Evolutionary conservation across 2,329 filamentous ascomycete species (phyloP), one percentile per base, ranked within the genome.

Genomic region (Neofusicoccum laricinum): DNA sequence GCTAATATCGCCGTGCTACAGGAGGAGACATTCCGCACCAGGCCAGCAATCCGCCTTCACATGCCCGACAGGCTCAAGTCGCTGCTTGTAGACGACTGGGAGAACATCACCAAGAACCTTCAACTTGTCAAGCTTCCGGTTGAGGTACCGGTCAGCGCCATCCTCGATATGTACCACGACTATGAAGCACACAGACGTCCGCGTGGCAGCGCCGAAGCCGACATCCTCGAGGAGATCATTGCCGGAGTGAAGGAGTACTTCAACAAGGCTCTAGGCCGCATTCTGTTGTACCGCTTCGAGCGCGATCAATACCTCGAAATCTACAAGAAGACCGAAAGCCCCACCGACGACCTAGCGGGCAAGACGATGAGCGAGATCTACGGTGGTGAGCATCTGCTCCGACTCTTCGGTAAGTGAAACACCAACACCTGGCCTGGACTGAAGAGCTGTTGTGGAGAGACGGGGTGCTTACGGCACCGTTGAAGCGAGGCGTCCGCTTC

Each of bases 11-110:
- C 21, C 15, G 25, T 5, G 8, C n/a, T 15, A 36, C 48, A 98
- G 93, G 95, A 98, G 81, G 95, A 98, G 66, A 82, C 85, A 4
- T 99, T 97, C 75, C 87, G 93, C 73, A 84, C 85, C 67, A 88
- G 93, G 65, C 93, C 94, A 19, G 92, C 92, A 17, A 90, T 99
- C 71, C 91, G 92, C 71, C 85, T 99, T 46, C 85, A 89, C 57
- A 88, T 98, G 68, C 93, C 95, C 0, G 95, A 98, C 73, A 87
- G 90, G 68, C 84, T 99, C 69, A 97, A 98, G 80, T 92, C 91
- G 15, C 85, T 96, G 67, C 86, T 99, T 2, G 95, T 99, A 21
- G 95, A 99, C 75, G 95, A 99, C 76, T 99, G 95, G 95, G 95
- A 99, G 77, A 96, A 97, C 71, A 88, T 99, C 67, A 99, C 95